Base-by-base conservation (phyloP, 2,329 filamentous ascomycete genomes). In the Didymella sp. region DNA sequence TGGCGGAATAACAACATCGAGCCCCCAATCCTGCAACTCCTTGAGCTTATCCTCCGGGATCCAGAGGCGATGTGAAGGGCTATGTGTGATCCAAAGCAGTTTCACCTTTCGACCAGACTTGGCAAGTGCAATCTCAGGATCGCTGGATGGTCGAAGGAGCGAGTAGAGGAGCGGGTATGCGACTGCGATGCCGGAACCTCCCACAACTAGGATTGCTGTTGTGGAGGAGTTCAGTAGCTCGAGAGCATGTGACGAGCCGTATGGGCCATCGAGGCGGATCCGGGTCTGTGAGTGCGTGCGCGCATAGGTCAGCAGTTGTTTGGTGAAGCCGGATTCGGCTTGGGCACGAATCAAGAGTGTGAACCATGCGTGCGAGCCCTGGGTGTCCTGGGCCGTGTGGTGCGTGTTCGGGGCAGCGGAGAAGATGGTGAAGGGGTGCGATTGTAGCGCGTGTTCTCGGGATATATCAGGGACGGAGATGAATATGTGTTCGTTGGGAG, bases 371-470 rank as follows among this genome's bases (percentile, higher is more conserved):
- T 84, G 80, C 12, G 66, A 61, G 28, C n/a, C 74, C 60, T 22
- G 55, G 55, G 15, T 42, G n/a, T 56, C 52, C 41, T 37, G 40
- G 30, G 50, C 19, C 1, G 80, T 79, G 38, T n/a, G 37, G 49
- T 51, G 43, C 8, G 19, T 52, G 9, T 48, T 52, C 1, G 84
- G 83, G 9, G 85, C 85, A 0, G 82, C 80, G 2, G 86, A 88
- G 15, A 86, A 83, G 51, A 89, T 87, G 8, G 86, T 89, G 72
- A 89, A 89, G 0, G 87, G 87, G 66, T 89, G 87, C 0, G 86
- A 80, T 72, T 89, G 87, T 1, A 87, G 68, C 2, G 75, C 67
- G 64, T 87, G 82, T 51, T 78, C 81, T 3, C 74, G 71, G 2
- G 81, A 82, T 6, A 89, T 77, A 0, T 74, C 76, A 0, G 86